Evolutionary conservation across 768 basidiomycete genomes (phyloP), one percentile per base, ranked within the genome.

Genomic region (Obba rivulosa): DNA sequence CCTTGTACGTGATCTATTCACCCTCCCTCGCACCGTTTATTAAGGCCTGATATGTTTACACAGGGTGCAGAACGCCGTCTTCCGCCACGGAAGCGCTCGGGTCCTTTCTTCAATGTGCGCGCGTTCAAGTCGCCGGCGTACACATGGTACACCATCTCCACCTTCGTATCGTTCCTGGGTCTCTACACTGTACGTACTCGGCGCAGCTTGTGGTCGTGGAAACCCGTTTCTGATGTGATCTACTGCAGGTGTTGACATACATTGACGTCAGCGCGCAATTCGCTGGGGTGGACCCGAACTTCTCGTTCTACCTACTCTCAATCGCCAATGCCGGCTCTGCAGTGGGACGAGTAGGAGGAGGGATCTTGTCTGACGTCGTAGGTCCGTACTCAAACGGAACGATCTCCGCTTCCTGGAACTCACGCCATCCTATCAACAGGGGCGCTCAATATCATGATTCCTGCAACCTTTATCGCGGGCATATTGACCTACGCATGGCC

Each of bases 401-500:
- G 36, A 8, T 23, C 14, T 23, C 18, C 34, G 3, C 20, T 8
- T 48, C 3, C 28, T 3, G 24, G 11, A 7, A 5, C 28, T 31
- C 37, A 17, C 34, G 5, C 25, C 7, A 14, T 24, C 18, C 24
- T 21, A 21, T 31, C 24, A n/a, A 22, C 44, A 82, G 88, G 88
- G 14, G 62, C 78, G 0, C 69, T 88, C 54, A 90, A 84, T 52
- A 68, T 85, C 24, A 82, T 89, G 73, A 75, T 75, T 10, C 83
- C 86, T 0, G 79, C 81, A 28, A 82, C 79, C 0, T 48, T 73
- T 16, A 35, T 76, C 1, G 78, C 81, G 0, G 83, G 75, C 0
- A 62, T 79, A 23, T 57, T 83, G 38, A 86, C 87, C 0, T 81
- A 80, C 54, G 69, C 69, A 3, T 92, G 89, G 90, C 89, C 88